Conservation (phyloP, 2,329 filamentous ascomycete species). For the Sporothrix dimorphospora region DNA sequence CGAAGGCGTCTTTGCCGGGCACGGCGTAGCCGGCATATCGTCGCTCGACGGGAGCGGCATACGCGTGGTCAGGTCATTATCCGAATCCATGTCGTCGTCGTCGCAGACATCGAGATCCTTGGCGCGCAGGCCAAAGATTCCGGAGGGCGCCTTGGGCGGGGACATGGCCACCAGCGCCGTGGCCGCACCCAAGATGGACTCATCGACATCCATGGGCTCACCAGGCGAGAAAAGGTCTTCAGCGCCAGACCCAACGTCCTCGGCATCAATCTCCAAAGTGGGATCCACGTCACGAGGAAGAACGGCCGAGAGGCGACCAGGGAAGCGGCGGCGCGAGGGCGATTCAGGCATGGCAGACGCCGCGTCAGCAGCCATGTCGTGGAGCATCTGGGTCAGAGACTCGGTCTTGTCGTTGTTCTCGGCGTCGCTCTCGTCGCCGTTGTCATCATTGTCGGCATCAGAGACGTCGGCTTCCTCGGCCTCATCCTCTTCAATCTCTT, state of each 20-base stretch:
- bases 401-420: conserved; percentile 30
- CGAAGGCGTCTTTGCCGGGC: conserved; percentile 36
- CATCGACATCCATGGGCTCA: conserved; percentile 37
- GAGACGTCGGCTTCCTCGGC: conserved; percentile 12
- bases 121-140: conserved; percentile 51
- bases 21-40: conserved; percentile 49
- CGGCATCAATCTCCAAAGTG: conserved; percentile 1
- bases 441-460: conserved; percentile 11
- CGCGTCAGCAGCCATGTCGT: conserved; percentile 32
- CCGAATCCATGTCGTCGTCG: conserved; percentile 61
- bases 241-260: not conserved
- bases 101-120: conserved; percentile 53
- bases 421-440: conserved; percentile 32
- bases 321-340: conserved; percentile 40
- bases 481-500: not conserved
- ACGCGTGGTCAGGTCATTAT: conserved; percentile 53
- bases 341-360: conserved; percentile 35
- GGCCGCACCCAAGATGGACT: conserved; percentile 36
- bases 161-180: conserved; percentile 24
- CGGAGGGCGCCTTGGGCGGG: conserved; percentile 35
- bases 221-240: not conserved
- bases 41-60: conserved; percentile 32
- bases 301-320: conserved; percentile 46
- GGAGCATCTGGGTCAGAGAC: conserved; percentile 32
- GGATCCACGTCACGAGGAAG: conserved; percentile 42